Evolutionary conservation across 306 rosid species (phyloP), one percentile per base, ranked within the genome.

Genomic region (Acacia crassicarpa): DNA sequence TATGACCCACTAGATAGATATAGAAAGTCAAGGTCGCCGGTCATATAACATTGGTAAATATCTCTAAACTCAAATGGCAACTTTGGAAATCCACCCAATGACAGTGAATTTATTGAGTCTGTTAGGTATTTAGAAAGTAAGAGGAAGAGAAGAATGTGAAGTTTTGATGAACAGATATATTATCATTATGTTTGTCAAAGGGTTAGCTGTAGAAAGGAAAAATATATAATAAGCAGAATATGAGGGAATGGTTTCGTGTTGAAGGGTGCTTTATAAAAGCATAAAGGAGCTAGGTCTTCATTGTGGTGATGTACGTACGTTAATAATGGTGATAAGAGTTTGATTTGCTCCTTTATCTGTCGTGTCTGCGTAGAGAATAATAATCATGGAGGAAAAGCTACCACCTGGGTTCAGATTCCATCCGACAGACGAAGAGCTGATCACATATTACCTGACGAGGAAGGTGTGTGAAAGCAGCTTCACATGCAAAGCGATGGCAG

Each of bases 321-420:
- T 14, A 22, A 12, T n/a, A 6, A 3, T 32, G 35, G 4, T 3
- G 2, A 2, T 32, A 3, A 32, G 35, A 38, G 6, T 6, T 38
- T 38, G 6, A 38, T 6, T 38, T 38, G 30, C 65, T 58, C 65
- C 27, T n/a, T n/a, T 58, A 9, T 27, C 71, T 66, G 25, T 33
- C 45, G 45, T 2, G 44, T 33, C 33, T 66, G 23, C 9, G 22
- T 7, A 32, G 58, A 16, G 58, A 51, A 19, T 1, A 51, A 6
- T 15, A 16, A 17, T 14, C n/a, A 62, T 90, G 94, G 93, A 82
- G 41, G 98, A 91, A 80, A 91, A 66, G 61, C 89, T 93, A 17
- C 97, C 98, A 43, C 93, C 94, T 32, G 98, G 98, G 22, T 93
- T 93, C 84, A 89, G 97, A 77, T 93, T 93, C 81, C 98, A 93